phyloP scores from a whole-genome alignment of 176 grass and related monocot species.

The Musa schizocarpa region DNA sequence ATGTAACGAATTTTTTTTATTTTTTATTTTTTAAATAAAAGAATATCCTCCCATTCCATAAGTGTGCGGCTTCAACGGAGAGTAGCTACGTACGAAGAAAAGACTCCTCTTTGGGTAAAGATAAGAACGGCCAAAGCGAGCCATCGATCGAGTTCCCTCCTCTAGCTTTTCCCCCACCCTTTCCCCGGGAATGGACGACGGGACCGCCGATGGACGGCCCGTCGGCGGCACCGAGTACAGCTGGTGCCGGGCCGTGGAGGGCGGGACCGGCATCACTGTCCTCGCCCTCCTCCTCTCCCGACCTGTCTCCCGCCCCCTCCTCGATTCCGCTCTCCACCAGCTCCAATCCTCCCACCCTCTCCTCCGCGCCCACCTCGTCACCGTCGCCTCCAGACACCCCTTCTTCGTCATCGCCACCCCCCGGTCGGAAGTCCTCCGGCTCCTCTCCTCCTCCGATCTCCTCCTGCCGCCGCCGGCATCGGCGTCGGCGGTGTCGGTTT shows the following conservation, averaged over 20 bases:
- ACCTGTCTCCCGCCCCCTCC: constrained; percentile 7
- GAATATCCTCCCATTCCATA: too few relatives aligned
- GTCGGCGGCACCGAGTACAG: constrained; percentile 60
- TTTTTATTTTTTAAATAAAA: too few relatives aligned
- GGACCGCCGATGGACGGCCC: not conserved
- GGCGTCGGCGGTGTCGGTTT: not conserved
- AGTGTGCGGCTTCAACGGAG: too few relatives aligned
- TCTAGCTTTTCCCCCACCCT: not conserved
- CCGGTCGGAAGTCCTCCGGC: not conserved
- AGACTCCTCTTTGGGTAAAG: too few relatives aligned
- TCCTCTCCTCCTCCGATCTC: constrained; percentile 10
- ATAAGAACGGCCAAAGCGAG: too few relatives aligned
- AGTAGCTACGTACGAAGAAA: too few relatives aligned
- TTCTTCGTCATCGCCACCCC: constrained; percentile 31
- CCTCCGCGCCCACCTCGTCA: constrained; percentile 40
- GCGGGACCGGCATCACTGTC: constrained; percentile 77
- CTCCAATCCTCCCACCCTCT: constrained; percentile 50
- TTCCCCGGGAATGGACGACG: not conserved
- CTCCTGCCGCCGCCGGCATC: not conserved
- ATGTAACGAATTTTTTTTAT: too few relatives aligned
- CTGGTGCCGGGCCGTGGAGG: constrained; percentile 65
- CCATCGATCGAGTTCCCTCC: too few relatives aligned
- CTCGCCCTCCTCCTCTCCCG: constrained; percentile 52
- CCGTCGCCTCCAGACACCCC: constrained; percentile 23
- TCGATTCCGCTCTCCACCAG: constrained; percentile 34